Conservation (phyloP, 139 green algal species). For the Tetradesmus lagerheimii region DNA sequence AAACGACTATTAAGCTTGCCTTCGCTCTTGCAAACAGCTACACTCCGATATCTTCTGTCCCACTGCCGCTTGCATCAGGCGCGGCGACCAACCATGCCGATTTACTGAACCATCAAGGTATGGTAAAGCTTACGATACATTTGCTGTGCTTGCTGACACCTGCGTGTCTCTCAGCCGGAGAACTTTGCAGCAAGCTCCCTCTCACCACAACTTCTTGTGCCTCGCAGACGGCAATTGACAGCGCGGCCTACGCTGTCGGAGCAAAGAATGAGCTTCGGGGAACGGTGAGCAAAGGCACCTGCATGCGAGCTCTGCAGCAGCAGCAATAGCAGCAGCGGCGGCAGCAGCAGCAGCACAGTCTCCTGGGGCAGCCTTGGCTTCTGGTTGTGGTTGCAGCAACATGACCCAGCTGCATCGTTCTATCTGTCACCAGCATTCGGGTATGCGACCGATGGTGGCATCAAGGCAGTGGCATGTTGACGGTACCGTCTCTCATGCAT, state of each 20-base stretch:
- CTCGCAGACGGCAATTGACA: slow-evolving; percentile 28
- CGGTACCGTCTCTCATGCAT: too few species aligned
- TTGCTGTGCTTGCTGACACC: not conserved
- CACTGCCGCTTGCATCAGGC: not conserved
- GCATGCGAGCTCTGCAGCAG: not conserved
- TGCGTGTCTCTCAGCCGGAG: not conserved
- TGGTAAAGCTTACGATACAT: not conserved
- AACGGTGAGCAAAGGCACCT: not conserved
- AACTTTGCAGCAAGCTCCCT: not conserved
- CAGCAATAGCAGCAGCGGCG: not conserved
- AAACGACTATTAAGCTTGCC: too few species aligned
- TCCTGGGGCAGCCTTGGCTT: not conserved
- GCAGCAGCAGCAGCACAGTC: not conserved
- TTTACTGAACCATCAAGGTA: slow-evolving; percentile 38
- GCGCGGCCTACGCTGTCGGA: slow-evolving; percentile 34
- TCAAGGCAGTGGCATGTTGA: too few species aligned
- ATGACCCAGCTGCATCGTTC: not conserved
- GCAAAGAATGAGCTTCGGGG: slow-evolving; percentile 22
- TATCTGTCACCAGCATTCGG: too few species aligned
- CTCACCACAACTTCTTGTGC: not conserved
- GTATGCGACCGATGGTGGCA: too few species aligned
- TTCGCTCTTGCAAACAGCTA: too few species aligned
- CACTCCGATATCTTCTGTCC: not conserved
- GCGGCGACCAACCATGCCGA: not conserved
- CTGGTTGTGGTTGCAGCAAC: not conserved